Base-by-base conservation (phyloP, 768 basidiomycete species). In the Tremella yokohamensis region DNA sequence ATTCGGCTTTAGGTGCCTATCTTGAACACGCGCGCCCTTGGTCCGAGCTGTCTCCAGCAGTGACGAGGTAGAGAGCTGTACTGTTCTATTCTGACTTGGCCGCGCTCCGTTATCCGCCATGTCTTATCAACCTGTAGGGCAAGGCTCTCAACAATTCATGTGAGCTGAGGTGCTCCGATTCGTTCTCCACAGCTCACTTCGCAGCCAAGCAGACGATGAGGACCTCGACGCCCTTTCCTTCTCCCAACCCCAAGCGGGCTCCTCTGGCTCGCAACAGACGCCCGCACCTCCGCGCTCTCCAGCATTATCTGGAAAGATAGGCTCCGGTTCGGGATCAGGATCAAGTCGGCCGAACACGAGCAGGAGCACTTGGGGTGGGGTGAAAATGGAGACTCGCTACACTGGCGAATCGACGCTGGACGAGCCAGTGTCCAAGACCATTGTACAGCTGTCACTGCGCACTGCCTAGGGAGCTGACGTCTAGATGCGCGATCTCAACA, bases 351-450 rank as follows among this genome's bases (percentile, higher is more conserved):
- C 60, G 1, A 61, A 58, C 12, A 40, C 65, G 2, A 57, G 63
- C 12, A 63, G 63, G 22, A 72, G 61, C 49, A 58, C 55, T 15
- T 69, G 63, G 61, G 91, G 89, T n/a, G 91, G 90, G 19, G 81
- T 96, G 49, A 84, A 83, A 66, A 85, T 91, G 1, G 93, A 98
- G 78, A 89, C 89, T 50, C 84, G 93, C 65, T 89, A 85, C 76
- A 82, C 89, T n/a, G 88, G 87, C 9, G 81, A 80, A 8, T 89
- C 93, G 67, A 96, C 93, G 0, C 81, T 98, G 29, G 93, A 97
- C 69, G 93, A 98, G 74, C 91, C 93, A 2, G 82, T 98, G 16
- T 83, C 85, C 3, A 82, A 83, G 29, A 98, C 93, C 0, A 92
- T 98, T 59, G 93, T 92, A 45, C 22, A 18, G 42, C n/a, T 45